Conservation (phyloP, 805 yeast genomes). For the Zygoascus flipseniorum region DNA sequence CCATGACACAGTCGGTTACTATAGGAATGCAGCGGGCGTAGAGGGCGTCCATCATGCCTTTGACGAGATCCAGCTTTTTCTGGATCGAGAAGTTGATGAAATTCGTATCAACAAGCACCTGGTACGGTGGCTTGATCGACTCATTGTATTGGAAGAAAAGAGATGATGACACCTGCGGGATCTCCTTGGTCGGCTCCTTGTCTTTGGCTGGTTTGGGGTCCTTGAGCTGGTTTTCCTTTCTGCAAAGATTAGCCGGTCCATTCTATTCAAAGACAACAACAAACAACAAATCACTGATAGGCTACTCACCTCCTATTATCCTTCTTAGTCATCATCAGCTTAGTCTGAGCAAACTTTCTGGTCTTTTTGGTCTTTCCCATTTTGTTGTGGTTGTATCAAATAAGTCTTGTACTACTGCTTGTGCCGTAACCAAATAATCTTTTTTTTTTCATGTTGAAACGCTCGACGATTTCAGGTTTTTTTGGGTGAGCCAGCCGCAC, state of each 20-base stretch:
- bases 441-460: not conserved
- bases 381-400: not conserved
- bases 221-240: conserved; percentile 15
- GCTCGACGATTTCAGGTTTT: too few relatives aligned
- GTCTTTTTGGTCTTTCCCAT: conserved; percentile 98
- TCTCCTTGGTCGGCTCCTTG: conserved; percentile 62
- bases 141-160: conserved; percentile 89
- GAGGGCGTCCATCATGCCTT: conserved; percentile 94
- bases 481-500: not conserved
- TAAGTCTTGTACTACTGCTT: too few relatives aligned
- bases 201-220: conserved; percentile 44
- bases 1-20: conserved; percentile 96
- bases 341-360: conserved; percentile 89
- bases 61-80: conserved; percentile 87
- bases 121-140: conserved; percentile 97
- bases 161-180: conserved; percentile 94
- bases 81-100: conserved; percentile 94
- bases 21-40: conserved; percentile 93
- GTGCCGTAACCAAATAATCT: too few relatives aligned
- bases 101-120: conserved; percentile 91
- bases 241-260: not conserved
- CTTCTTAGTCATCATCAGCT: conserved; percentile 67
- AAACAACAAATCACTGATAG: too few relatives aligned
- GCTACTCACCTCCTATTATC: conserved; percentile 48
- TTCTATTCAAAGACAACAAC: not conserved